Conservation (phyloP, 768 basidiomycete species). For the Boletus edulis region DNA sequence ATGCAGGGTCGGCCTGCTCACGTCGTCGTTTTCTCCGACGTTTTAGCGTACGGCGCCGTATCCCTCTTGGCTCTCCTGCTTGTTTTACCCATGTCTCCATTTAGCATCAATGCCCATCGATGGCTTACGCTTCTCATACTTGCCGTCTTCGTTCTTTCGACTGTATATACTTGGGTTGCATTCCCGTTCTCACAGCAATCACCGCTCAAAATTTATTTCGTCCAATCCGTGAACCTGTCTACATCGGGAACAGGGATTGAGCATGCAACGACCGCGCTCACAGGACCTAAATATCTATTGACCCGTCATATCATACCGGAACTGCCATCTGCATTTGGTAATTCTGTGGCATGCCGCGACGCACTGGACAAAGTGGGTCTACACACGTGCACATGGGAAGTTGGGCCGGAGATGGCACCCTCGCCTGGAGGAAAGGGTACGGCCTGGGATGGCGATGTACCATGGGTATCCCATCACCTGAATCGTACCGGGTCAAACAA, state of each 20-base stretch:
- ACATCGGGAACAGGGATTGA: constrained; percentile 22
- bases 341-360: constrained; percentile 33
- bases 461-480: constrained; percentile 46
- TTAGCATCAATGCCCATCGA: constrained; percentile 51
- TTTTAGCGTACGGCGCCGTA: constrained; percentile 48
- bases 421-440: constrained; percentile 33
- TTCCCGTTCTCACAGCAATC: constrained; percentile 63
- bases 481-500: constrained; percentile 40
- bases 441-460: not conserved
- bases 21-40: not conserved
- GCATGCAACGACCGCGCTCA: constrained; percentile 43
- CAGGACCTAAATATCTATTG: constrained; percentile 44
- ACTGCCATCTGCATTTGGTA: constrained; percentile 49
- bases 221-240: constrained; percentile 52
- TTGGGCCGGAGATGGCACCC: constrained; percentile 33
- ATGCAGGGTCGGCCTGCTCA: not conserved
- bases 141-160: constrained; percentile 42
- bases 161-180: constrained; percentile 40
- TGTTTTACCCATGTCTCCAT: constrained; percentile 61
- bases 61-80: constrained; percentile 49
- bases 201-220: constrained; percentile 72
- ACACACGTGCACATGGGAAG: constrained; percentile 49
- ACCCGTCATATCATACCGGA: constrained; percentile 41
- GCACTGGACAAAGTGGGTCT: constrained; percentile 35
- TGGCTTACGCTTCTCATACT: constrained; percentile 36